Conservation (phyloP, 208 protist genomes). For the Novymonas esmeraldas region DNA sequence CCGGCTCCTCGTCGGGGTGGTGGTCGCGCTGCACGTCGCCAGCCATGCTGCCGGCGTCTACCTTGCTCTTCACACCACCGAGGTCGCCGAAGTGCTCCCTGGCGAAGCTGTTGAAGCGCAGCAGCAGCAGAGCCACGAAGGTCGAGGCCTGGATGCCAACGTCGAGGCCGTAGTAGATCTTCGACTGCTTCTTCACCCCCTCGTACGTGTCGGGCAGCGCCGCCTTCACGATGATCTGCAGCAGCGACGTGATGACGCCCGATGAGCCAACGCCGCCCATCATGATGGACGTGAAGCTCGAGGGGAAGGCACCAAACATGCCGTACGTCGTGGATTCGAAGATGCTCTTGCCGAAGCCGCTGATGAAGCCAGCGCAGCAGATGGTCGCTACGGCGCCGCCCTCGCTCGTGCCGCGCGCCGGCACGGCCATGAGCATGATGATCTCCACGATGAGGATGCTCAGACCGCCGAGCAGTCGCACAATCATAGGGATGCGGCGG, state of each 20-base stretch:
- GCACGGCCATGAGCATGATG: slow-evolving; percentile 55
- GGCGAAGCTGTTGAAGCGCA: slow-evolving; percentile 55
- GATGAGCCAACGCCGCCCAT: slow-evolving; percentile 68
- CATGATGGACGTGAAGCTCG: slow-evolving; percentile 52
- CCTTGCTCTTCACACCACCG: slow-evolving; percentile 22
- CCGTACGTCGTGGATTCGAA: slow-evolving; percentile 79
- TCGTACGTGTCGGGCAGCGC: slow-evolving; percentile 40
- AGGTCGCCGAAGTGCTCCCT: slow-evolving; percentile 36
- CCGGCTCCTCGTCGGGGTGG: slow-evolving; percentile 8
- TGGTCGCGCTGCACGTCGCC: neutral
- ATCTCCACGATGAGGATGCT: slow-evolving; percentile 54
- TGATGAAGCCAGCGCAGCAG: slow-evolving; percentile 37
- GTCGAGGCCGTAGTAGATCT: slow-evolving; percentile 65
- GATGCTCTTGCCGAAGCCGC: slow-evolving; percentile 62
- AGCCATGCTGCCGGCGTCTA: slow-evolving; percentile 18
- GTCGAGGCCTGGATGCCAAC: slow-evolving; percentile 39
- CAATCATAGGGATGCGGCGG: slow-evolving; percentile 40
- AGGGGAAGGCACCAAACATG: slow-evolving; percentile 61
- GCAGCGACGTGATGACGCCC: slow-evolving; percentile 43
- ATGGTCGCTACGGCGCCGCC: slow-evolving; percentile 50
- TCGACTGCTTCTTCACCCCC: slow-evolving; percentile 37
- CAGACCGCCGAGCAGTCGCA: slow-evolving; percentile 47
- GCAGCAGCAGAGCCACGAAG: slow-evolving; percentile 39
- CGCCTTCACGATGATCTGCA: slow-evolving; percentile 66
- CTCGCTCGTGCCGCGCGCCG: slow-evolving; percentile 36